A percentile compares a stretch with the other conserved stretches of the same genome.
Evolutionary conservation across 306 rosid genomes (phyloP).

Genomic region (Acacia confusa): DNA sequence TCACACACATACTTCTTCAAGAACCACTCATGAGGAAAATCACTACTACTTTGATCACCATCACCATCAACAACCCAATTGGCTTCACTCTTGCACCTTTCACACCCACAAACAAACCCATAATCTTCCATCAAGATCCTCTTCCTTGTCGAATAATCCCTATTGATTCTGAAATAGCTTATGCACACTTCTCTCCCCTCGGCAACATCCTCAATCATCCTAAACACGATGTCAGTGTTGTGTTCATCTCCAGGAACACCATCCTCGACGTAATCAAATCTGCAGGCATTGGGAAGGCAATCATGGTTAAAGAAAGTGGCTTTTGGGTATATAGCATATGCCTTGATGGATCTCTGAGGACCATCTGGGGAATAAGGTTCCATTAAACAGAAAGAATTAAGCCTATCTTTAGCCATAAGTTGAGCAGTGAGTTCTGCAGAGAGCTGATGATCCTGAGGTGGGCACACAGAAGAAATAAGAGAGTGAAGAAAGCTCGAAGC

Average conservation of each 20-base stretch:
- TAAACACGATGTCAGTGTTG: slow-evolving; percentile 51
- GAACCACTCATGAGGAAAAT: slow-evolving; percentile 57
- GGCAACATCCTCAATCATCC: slow-evolving; percentile 65
- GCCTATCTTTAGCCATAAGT: slow-evolving; percentile 58
- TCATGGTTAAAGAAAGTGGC: slow-evolving; percentile 64
- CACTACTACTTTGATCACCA: neutral
- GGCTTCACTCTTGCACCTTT: slow-evolving; percentile 70
- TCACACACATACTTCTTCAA: slow-evolving; percentile 53
- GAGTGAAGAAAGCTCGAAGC: slow-evolving; percentile 46
- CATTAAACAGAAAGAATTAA: slow-evolving; percentile 72
- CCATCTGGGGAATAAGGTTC: slow-evolving; percentile 50
- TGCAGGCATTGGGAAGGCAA: slow-evolving; percentile 79
- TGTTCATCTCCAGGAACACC: slow-evolving; percentile 22
- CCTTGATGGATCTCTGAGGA: slow-evolving; percentile 57
- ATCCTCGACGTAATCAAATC: slow-evolving; percentile 62
- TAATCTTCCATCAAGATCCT: slow-evolving; percentile 64
- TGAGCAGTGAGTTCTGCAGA: slow-evolving; percentile 47
- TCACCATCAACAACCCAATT: slow-evolving; percentile 39
- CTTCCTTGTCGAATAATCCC: slow-evolving; percentile 45
- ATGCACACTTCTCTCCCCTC: slow-evolving; percentile 66
- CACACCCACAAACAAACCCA: slow-evolving; percentile 64
- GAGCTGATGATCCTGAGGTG: slow-evolving; percentile 22
- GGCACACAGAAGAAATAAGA: slow-evolving; percentile 43
- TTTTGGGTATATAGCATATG: slow-evolving; percentile 55
- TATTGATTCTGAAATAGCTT: slow-evolving; percentile 64